These are phyloP conservation scores for Lolium multiflorum DNA, from an alignment of 176 grass and related monocot species.

Conservation along the genomic window DNA sequence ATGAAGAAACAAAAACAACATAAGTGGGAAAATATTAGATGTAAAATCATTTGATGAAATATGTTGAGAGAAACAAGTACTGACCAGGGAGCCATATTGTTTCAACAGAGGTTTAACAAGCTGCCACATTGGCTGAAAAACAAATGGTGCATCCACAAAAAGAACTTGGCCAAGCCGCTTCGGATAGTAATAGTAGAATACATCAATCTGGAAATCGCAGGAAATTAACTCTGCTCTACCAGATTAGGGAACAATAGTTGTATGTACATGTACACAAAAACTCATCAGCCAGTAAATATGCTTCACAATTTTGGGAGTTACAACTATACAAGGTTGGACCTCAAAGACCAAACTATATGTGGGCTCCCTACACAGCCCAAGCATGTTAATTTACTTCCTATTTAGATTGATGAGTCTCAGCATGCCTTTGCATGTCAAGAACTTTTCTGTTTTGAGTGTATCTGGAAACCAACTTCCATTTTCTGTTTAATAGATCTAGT, in stretches of 20 bases:
- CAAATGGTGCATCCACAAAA: slow-evolving; percentile 86
- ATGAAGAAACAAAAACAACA: slow-evolving; percentile 15
- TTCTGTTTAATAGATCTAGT: neutral
- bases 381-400: neutral
- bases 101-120: slow-evolving; percentile 86
- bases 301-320: too few species aligned
- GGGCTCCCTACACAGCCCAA: neutral
- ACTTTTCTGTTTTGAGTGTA: neutral
- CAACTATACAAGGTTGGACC: too few species aligned
- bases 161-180: slow-evolving; percentile 86
- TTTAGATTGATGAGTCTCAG: neutral
- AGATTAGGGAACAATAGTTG: neutral
- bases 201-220: slow-evolving; percentile 63
- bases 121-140: slow-evolving; percentile 93
- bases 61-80: neutral
- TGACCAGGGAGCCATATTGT: slow-evolving; percentile 81
- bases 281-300: neutral
- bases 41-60: neutral
- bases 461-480: neutral
- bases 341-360: too few species aligned
- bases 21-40: neutral
- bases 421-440: neutral
- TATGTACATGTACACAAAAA: neutral
- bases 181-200: slow-evolving; percentile 97
- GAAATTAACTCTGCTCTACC: neutral